Evolutionary conservation across 306 rosid species (phyloP).

Genomic region (Sicyos baderoa): DNA sequence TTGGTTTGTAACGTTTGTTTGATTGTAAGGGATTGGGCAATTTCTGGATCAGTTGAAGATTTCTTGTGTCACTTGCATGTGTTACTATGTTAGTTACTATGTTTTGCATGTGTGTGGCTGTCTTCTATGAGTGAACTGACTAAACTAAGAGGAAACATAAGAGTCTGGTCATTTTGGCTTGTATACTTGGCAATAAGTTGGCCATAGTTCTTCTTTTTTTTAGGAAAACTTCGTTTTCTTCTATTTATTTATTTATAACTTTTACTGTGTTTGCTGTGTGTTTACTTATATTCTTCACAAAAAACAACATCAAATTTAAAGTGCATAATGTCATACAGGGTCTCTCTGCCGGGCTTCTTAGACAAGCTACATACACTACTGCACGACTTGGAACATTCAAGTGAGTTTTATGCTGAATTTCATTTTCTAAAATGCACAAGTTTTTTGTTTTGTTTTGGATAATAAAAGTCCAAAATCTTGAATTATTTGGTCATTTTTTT

Average conservation of each 20-base stretch:
- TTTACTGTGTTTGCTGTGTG: neutral
- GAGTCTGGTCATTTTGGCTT: neutral
- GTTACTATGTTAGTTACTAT: neutral
- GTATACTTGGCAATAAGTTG: neutral
- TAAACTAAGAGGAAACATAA: neutral
- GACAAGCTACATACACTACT: constrained; percentile 98
- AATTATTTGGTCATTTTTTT: neutral
- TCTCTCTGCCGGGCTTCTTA: constrained; percentile 86
- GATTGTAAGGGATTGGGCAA: too few relatives aligned
- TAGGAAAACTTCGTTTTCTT: neutral
- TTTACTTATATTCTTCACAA: neutral
- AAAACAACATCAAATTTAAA: constrained; percentile 13
- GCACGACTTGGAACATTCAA: constrained; percentile 93
- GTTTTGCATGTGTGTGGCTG: neutral
- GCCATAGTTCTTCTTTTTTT: neutral
- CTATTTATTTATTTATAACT: neutral
- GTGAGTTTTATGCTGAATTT: constrained; percentile 35
- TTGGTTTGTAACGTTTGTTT: too few relatives aligned
- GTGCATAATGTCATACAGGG: constrained; percentile 47
- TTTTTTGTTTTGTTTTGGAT: neutral
- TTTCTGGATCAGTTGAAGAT: too few relatives aligned
- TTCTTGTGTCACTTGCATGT: too few relatives aligned
- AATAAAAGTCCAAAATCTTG: neutral
- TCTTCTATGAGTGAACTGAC: neutral
- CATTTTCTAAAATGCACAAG: neutral